phyloP scores from a whole-genome alignment of 148 eudicot genomes.

The Nyssa sinensis region DNA sequence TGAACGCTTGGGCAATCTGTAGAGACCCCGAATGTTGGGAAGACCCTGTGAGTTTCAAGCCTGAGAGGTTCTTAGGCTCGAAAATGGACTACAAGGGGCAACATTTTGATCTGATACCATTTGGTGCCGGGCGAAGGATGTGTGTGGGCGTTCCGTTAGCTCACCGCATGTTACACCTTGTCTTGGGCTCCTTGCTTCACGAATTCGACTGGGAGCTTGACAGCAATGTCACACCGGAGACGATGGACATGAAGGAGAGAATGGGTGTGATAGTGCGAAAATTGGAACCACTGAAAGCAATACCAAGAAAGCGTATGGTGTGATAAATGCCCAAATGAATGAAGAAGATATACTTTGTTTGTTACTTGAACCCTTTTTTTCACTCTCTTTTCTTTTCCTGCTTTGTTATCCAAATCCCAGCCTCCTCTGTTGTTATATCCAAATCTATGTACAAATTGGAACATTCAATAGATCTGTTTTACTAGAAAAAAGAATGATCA shows the following conservation, averaged over 20 bases:
- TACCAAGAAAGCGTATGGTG: constrained; percentile 19
- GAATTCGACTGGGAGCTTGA: constrained; percentile 29
- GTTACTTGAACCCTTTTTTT: too few relatives aligned
- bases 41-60: constrained; percentile 10
- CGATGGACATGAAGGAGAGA: constrained; percentile 27
- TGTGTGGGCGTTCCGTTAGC: constrained; percentile 23
- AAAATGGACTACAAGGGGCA: constrained; percentile 22
- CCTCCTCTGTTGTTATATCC: too few relatives aligned
- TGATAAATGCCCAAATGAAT: too few relatives aligned
- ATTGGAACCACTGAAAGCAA: constrained; percentile 16
- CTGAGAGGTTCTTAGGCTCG: constrained; percentile 21
- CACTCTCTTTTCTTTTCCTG: too few relatives aligned
- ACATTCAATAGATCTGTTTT: too few relatives aligned
- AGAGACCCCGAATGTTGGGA: constrained; percentile 19
- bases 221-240: neutral
- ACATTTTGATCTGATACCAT: constrained; percentile 22
- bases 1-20: constrained; percentile 20
- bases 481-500: too few relatives aligned
- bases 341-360: too few relatives aligned
- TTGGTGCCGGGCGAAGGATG: constrained; percentile 26
- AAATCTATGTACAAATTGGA: too few relatives aligned
- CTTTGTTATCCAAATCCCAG: too few relatives aligned
- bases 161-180: constrained; percentile 18
- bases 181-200: constrained; percentile 25
- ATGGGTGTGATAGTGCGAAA: constrained; percentile 31